Evolutionary conservation across 1,284 basidiomycete genomes (phyloP).

Genomic region (Bondarzewia mesenterica): DNA sequence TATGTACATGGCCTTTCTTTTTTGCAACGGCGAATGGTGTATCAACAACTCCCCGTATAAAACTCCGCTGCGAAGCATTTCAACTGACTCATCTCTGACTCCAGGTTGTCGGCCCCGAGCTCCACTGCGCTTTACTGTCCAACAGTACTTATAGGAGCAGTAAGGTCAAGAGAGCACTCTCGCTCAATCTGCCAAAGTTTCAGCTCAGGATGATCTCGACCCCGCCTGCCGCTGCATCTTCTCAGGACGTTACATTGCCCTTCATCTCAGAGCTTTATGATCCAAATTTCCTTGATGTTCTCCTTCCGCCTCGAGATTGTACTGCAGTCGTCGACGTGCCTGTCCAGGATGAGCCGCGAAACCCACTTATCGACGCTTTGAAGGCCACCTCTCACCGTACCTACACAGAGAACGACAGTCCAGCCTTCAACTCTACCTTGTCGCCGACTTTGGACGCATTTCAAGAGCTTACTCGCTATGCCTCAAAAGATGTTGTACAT

Average conservation of each 20-base stretch:
- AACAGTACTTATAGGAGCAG: background rate
- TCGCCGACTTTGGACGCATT: conserved; percentile 47
- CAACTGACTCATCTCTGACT: background rate
- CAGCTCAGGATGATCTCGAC: conserved; percentile 11
- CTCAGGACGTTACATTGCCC: conserved; percentile 33
- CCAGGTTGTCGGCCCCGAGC: background rate
- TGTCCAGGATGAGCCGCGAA: conserved; percentile 13
- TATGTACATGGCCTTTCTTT: too few relatives aligned
- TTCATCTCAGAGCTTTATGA: conserved; percentile 43
- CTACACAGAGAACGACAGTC: conserved; percentile 37
- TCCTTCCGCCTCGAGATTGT: conserved; percentile 28
- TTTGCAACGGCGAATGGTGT: background rate
- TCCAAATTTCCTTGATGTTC: conserved; percentile 39
- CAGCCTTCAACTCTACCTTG: conserved; percentile 38
- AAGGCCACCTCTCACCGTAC: conserved; percentile 30
- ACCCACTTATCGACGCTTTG: conserved; percentile 48
- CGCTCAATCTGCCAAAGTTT: background rate
- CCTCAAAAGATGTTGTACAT: conserved; percentile 20
- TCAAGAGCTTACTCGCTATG: conserved; percentile 25
- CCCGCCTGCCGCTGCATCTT: conserved; percentile 10
- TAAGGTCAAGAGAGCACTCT: background rate
- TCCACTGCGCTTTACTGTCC: background rate
- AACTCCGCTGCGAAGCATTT: background rate
- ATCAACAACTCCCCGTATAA: background rate
- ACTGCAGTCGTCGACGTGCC: background rate